A percentile compares a stretch with the other conserved stretches of the same genome.
phyloP scores from a whole-genome alignment of 2,329 filamentous ascomycete species.

The Arthrobotrys megalospora region DNA sequence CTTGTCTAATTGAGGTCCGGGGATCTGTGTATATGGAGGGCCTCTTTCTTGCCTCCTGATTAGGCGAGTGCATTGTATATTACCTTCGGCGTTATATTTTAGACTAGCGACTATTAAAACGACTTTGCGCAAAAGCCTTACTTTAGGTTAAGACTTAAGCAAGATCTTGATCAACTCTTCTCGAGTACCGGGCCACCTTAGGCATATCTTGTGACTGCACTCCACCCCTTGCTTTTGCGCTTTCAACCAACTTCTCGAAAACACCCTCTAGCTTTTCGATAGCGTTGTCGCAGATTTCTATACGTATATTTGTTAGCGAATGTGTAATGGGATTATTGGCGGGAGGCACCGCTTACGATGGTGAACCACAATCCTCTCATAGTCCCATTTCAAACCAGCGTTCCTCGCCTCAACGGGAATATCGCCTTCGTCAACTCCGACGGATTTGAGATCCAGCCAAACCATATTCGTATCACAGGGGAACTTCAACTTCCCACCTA shows the following conservation, averaged over 20 bases:
- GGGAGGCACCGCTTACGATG: slow-evolving; percentile 70
- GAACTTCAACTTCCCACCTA: slow-evolving; percentile 78
- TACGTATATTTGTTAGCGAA: slow-evolving; percentile 71
- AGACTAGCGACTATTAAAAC: slow-evolving; percentile 48
- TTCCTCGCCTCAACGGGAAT: slow-evolving; percentile 73
- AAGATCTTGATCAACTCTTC: slow-evolving; percentile 33
- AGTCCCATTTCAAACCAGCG: slow-evolving; percentile 73
- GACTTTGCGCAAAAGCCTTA: not conserved
- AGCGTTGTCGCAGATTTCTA: slow-evolving; percentile 77
- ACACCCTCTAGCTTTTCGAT: slow-evolving; percentile 73
- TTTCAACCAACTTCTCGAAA: slow-evolving; percentile 68
- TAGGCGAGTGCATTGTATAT: slow-evolving; percentile 53
- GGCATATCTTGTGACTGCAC: slow-evolving; percentile 28
- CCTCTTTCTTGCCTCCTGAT: slow-evolving; percentile 27
- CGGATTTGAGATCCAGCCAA: slow-evolving; percentile 81
- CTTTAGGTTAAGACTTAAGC: slow-evolving; percentile 4
- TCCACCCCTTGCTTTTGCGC: slow-evolving; percentile 38
- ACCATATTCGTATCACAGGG: slow-evolving; percentile 93
- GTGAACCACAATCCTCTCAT: slow-evolving; percentile 77
- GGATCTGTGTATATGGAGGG: slow-evolving; percentile 45
- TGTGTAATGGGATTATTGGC: slow-evolving; percentile 62
- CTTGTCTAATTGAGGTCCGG: not conserved
- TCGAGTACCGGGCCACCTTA: slow-evolving; percentile 27
- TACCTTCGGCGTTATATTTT: slow-evolving; percentile 52
- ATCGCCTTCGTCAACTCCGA: slow-evolving; percentile 71